Percentiles rank a stretch among this genome's conserved stretches.
These are phyloP conservation scores for Penicillium chermesinum DNA, from an alignment of 495 filamentous ascomycete species.

Conservation along the genomic window DNA sequence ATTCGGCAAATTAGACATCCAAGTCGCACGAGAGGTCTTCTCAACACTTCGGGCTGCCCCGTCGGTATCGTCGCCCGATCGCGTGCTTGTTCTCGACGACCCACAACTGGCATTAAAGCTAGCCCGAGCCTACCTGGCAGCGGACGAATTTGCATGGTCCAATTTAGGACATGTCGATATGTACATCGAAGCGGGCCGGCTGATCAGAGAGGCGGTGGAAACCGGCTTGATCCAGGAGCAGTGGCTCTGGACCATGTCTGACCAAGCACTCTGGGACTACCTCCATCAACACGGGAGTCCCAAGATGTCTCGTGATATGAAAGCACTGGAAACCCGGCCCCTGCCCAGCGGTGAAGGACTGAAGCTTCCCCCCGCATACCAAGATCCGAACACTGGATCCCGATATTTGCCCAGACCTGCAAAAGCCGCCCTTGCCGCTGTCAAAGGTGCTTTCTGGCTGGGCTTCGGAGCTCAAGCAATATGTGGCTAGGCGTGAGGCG, in stretches of 20 bases:
- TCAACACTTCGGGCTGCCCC: slow-evolving; percentile 28
- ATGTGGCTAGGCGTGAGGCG: slow-evolving; percentile 20
- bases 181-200: slow-evolving; percentile 26
- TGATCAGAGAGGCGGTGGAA: slow-evolving; percentile 27
- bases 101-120: slow-evolving; percentile 25
- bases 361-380: slow-evolving; percentile 19
- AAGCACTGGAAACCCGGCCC: slow-evolving; percentile 27
- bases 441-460: slow-evolving; percentile 27
- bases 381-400: slow-evolving; percentile 40
- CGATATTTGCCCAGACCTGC: slow-evolving; percentile 21
- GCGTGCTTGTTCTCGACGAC: slow-evolving; percentile 33
- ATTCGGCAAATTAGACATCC: slow-evolving; percentile 27
- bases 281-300: slow-evolving; percentile 24
- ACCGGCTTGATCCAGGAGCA: slow-evolving; percentile 22
- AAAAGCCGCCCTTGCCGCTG: slow-evolving; percentile 20
- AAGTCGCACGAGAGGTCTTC: slow-evolving; percentile 22
- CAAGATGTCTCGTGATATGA: slow-evolving; percentile 19
- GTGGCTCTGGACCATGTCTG: slow-evolving; percentile 32
- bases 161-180: slow-evolving; percentile 29
- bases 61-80: slow-evolving; percentile 14
- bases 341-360: slow-evolving; percentile 25
- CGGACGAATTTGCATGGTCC: slow-evolving; percentile 36
- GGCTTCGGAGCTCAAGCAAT: slow-evolving; percentile 29
- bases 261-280: slow-evolving; percentile 33
- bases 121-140: slow-evolving; percentile 28